phyloP scores from a whole-genome alignment of 2,329 filamentous ascomycete species.

The Acrocalymma vagum region DNA sequence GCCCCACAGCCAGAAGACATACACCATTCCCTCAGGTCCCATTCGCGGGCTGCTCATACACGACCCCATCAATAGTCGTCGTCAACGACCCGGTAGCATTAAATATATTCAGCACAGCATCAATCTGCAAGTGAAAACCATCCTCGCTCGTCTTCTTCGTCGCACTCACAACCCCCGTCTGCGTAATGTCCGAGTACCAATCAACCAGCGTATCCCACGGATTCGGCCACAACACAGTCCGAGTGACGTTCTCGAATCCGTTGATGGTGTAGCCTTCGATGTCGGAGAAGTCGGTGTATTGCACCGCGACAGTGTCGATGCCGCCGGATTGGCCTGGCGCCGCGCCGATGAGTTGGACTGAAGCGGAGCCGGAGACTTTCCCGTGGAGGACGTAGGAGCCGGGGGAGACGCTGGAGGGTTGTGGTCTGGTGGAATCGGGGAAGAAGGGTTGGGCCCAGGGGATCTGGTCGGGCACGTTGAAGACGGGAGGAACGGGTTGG shows the following conservation, averaged over 20 bases:
- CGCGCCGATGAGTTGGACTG: conserved; percentile 22
- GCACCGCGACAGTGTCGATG: conserved; percentile 40
- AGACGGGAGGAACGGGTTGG: conserved; percentile 21
- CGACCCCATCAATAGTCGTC: conserved; percentile 47
- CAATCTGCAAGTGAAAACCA: conserved; percentile 52
- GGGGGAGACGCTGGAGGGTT: neutral
- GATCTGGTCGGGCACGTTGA: conserved; percentile 35
- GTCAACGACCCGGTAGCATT: conserved; percentile 52
- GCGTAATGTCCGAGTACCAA: conserved; percentile 51
- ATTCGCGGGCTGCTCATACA: conserved; percentile 51
- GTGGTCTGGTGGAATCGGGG: conserved; percentile 16
- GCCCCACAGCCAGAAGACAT: no score
- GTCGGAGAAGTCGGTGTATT: conserved; percentile 50
- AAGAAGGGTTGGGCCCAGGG: conserved; percentile 47
- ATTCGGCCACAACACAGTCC: conserved; percentile 10
- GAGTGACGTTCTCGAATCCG: conserved; percentile 47
- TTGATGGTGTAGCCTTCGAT: conserved; percentile 41
- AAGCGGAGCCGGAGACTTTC: conserved; percentile 14
- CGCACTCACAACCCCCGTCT: conserved; percentile 36
- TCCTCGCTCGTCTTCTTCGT: conserved; percentile 51
- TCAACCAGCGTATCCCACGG: conserved; percentile 36
- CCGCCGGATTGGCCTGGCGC: no score
- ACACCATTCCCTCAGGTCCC: no score
- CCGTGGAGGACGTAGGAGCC: conserved; percentile 23
- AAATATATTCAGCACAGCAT: conserved; percentile 52